phyloP scores from a whole-genome alignment of 495 filamentous ascomycete species.

The Cercophora samala region DNA sequence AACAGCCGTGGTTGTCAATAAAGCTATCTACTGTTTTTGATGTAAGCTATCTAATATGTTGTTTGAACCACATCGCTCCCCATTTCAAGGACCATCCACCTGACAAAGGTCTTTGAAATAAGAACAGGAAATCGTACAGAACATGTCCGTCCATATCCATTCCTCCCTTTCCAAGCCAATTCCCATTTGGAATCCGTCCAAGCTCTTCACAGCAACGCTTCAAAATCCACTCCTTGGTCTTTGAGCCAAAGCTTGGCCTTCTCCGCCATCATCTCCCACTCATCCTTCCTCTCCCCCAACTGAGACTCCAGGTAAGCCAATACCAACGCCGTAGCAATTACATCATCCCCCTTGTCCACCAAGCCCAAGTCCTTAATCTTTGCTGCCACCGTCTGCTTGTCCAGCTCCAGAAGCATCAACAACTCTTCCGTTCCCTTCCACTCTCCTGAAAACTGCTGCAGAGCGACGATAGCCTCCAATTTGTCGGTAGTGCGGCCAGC shows the following conservation, averaged over 20 bases:
- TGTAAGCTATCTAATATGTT: too few relatives aligned
- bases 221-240: slow-evolving; percentile 13
- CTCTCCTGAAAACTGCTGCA: slow-evolving; percentile 1
- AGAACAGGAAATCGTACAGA: neutral
- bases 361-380: neutral
- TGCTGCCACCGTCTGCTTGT: slow-evolving; percentile 2
- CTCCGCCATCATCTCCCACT: slow-evolving; percentile 55
- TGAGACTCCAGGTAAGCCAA: slow-evolving; percentile 48
- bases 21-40: neutral
- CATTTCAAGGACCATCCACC: neutral
- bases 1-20: neutral
- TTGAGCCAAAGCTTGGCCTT: slow-evolving; percentile 48
- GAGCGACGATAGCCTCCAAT: neutral
- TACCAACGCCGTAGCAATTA: slow-evolving; percentile 49
- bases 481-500: neutral
- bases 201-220: slow-evolving; percentile 5
- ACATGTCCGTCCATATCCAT: neutral
- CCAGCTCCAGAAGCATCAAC: slow-evolving; percentile 14
- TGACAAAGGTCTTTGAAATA: neutral
- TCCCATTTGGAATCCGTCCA: neutral
- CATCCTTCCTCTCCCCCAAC: slow-evolving; percentile 38
- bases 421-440: slow-evolving; percentile 13
- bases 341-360: slow-evolving; percentile 6
- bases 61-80: too few relatives aligned
- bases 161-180: neutral